phyloP scores from a whole-genome alignment of 768 basidiomycete species.

The Tulasnella sp. region DNA sequence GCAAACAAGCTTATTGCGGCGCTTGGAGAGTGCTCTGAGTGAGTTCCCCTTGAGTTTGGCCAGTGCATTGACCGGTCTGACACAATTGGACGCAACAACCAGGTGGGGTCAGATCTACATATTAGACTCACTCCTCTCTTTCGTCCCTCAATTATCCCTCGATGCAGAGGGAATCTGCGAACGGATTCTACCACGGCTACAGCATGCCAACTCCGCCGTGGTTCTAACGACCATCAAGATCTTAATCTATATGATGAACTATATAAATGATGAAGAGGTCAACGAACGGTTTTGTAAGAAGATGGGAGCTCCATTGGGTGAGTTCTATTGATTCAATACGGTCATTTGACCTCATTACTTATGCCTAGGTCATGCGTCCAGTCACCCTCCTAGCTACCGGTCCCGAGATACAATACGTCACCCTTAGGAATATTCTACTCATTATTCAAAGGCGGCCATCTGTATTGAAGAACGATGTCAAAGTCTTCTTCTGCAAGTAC shows the following conservation, averaged over 20 bases:
- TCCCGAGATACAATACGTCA: conserved; percentile 97
- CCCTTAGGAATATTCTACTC: conserved; percentile 88
- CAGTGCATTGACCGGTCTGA: background rate
- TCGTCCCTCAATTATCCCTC: conserved; percentile 74
- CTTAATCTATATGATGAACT: conserved; percentile 95
- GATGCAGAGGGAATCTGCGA: conserved; percentile 97
- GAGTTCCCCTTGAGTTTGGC: conserved; percentile 29
- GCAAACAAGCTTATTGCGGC: conserved; percentile 87
- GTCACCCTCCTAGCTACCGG: conserved; percentile 94
- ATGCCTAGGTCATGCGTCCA: conserved; percentile 26
- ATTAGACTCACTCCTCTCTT: conserved; percentile 84
- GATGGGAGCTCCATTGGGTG: conserved; percentile 96
- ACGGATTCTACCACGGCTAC: conserved; percentile 82
- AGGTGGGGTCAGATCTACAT: conserved; percentile 99
- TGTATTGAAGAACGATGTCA: conserved; percentile 93
- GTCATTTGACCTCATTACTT: background rate
- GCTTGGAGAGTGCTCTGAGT: conserved; percentile 95
- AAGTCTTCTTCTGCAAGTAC: conserved; percentile 99
- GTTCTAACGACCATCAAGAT: conserved; percentile 97
- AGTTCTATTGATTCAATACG: conserved; percentile 10
- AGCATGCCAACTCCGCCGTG: conserved; percentile 99
- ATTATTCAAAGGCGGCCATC: conserved; percentile 91
- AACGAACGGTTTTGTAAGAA: conserved; percentile 91
- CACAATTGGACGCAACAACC: conserved; percentile 7
- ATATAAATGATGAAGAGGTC: conserved; percentile 81